Percentiles rank a stretch among this genome's conserved stretches.
Evolutionary conservation across 352 stramenopile genomes (phyloP).

Genomic region (Pythium vanterpoolii): DNA sequence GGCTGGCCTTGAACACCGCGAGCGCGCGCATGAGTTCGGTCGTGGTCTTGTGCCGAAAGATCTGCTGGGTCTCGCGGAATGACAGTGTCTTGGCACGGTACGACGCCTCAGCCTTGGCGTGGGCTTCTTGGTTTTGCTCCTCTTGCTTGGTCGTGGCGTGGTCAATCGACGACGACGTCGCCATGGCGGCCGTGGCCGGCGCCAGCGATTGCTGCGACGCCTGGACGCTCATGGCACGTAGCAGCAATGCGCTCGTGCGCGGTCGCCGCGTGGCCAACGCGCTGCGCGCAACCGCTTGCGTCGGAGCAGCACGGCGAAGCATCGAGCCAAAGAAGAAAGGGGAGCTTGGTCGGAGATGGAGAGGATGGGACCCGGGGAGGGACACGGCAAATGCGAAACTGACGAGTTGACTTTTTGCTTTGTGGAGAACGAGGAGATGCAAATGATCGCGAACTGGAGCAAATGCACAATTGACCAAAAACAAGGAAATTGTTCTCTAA

Average conservation of each 20-base stretch:
- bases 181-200: slow-evolving; percentile 21
- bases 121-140: too few relatives aligned
- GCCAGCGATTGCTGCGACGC: slow-evolving; percentile 17
- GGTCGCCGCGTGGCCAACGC: slow-evolving; percentile 18
- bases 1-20: slow-evolving; percentile 85
- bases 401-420: slow-evolving; percentile 1
- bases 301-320: slow-evolving; percentile 13
- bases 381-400: slow-evolving; percentile 7
- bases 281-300: slow-evolving; percentile 6
- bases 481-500: too few relatives aligned
- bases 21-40: slow-evolving; percentile 86
- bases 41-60: slow-evolving; percentile 83
- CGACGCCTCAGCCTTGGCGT: neutral
- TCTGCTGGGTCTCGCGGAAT: slow-evolving; percentile 79
- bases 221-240: slow-evolving; percentile 27
- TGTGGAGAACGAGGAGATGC: neutral
- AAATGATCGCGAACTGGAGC: too few relatives aligned
- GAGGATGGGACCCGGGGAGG: neutral
- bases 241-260: neutral
- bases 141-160: neutral
- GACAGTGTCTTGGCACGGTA: slow-evolving; percentile 26
- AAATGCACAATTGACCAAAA: too few relatives aligned
- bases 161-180: slow-evolving; percentile 2
- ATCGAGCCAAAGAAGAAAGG: too few relatives aligned
- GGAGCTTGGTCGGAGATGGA: too few relatives aligned